These are phyloP conservation scores for Cryptomeria japonica DNA, from an alignment of 75 land plant species.

Conservation along the genomic window DNA sequence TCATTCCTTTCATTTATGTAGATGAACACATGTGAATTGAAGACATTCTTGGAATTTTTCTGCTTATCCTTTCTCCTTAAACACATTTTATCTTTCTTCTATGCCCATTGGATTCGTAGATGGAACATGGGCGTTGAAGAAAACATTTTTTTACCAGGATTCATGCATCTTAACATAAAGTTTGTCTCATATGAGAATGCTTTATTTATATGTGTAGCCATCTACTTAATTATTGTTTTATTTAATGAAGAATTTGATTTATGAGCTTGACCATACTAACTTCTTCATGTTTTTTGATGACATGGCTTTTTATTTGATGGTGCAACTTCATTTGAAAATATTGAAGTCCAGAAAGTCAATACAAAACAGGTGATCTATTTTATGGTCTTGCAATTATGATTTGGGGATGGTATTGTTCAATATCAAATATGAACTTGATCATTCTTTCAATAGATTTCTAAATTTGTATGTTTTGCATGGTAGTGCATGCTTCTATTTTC, in stretches of 20 bases:
- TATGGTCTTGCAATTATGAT: neutral
- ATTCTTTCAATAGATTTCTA: neutral
- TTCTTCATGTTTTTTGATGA: neutral
- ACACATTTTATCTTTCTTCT: neutral
- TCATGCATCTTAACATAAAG: neutral
- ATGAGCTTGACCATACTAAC: neutral
- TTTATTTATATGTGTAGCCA: neutral
- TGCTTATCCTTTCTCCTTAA: neutral
- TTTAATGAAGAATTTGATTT: neutral
- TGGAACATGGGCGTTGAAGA: neutral
- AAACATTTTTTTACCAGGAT: neutral
- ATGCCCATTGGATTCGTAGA: neutral
- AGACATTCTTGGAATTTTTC: neutral
- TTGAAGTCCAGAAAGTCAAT: conserved; percentile 3
- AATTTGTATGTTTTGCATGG: neutral
- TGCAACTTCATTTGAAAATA: neutral
- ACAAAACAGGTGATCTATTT: conserved; percentile 8
- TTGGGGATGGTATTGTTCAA: neutral
- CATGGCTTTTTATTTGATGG: neutral
- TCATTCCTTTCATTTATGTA: neutral
- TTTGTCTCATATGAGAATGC: neutral
- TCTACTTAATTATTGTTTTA: neutral
- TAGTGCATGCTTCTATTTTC: neutral
- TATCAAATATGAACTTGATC: neutral
- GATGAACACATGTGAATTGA: neutral